phyloP scores from a whole-genome alignment of 2,329 filamentous ascomycete genomes.

The Penicillium sp. region DNA sequence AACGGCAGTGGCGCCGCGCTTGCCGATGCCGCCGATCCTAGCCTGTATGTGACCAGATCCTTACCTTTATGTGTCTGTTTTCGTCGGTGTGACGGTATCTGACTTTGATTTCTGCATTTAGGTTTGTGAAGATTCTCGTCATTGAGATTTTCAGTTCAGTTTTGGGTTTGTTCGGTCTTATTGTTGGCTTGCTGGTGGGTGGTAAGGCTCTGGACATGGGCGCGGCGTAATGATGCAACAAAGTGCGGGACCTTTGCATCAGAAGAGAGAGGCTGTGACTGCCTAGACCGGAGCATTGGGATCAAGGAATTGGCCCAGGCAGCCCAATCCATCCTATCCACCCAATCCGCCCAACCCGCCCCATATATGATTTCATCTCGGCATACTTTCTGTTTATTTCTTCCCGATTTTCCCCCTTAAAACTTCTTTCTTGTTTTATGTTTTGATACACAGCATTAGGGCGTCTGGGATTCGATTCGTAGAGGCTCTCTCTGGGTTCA shows the following conservation, averaged over 20 bases:
- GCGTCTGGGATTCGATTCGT: constrained; percentile 36
- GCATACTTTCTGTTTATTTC: constrained; percentile 16
- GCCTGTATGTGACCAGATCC: constrained; percentile 63
- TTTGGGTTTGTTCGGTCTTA: constrained; percentile 91
- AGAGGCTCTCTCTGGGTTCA: constrained; percentile 26
- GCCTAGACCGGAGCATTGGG: constrained; percentile 16
- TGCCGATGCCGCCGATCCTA: constrained; percentile 89
- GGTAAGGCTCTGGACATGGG: constrained; percentile 76
- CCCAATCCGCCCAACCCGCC: background rate
- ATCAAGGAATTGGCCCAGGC: constrained; percentile 2
- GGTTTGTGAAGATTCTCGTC: constrained; percentile 97
- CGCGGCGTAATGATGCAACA: constrained; percentile 19
- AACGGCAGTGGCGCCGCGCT: constrained; percentile 96
- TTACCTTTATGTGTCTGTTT: background rate
- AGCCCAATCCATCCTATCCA: too few relatives aligned
- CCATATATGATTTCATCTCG: constrained; percentile 13
- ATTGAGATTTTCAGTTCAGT: constrained; percentile 99
- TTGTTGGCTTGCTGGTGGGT: constrained; percentile 86
- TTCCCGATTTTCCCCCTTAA: constrained; percentile 19
- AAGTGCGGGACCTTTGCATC: background rate
- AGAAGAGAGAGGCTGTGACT: constrained; percentile 15
- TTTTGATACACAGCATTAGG: constrained; percentile 40
- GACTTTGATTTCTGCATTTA: constrained; percentile 37
- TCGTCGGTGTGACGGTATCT: constrained; percentile 5
- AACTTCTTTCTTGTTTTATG: constrained; percentile 22